These are phyloP conservation scores for Anthracocystis panici-leucophaei DNA, from an alignment of 1,284 basidiomycete species.

Conservation along the genomic window DNA sequence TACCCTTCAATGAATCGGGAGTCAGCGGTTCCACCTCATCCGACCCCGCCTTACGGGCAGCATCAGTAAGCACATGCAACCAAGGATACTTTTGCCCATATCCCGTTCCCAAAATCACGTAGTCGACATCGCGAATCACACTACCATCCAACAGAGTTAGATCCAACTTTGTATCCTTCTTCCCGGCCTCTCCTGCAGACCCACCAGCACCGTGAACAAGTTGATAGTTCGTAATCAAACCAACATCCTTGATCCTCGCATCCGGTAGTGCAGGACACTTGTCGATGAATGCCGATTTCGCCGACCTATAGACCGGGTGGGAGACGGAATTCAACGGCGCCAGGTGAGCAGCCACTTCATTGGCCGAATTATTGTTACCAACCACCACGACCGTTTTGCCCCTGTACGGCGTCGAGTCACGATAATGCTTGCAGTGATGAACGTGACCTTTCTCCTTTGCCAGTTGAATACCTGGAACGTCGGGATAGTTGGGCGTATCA, in stretches of 20 bases:
- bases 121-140: slow-evolving; percentile 46
- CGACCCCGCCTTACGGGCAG: slow-evolving; percentile 1
- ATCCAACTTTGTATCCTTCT: slow-evolving; percentile 27
- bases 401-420: slow-evolving; percentile 42
- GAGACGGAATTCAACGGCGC: slow-evolving; percentile 37
- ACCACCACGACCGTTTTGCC: slow-evolving; percentile 55
- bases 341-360: slow-evolving; percentile 61
- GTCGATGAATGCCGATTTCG: slow-evolving; percentile 27
- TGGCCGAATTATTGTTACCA: slow-evolving; percentile 61
- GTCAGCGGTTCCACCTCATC: slow-evolving; percentile 18
- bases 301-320: slow-evolving; percentile 44
- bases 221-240: slow-evolving; percentile 39
- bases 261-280: slow-evolving; percentile 55
- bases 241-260: slow-evolving; percentile 56
- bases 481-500: slow-evolving; percentile 57
- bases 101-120: slow-evolving; percentile 51
- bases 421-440: slow-evolving; percentile 65
- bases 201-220: slow-evolving; percentile 12
- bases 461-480: slow-evolving; percentile 35
- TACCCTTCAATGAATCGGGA: slow-evolving; percentile 23
- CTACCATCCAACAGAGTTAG: slow-evolving; percentile 48
- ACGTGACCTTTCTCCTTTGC: slow-evolving; percentile 36
- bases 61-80: slow-evolving; percentile 46
- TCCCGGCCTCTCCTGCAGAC: background rate
- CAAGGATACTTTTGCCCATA: slow-evolving; percentile 55